phyloP scores from a whole-genome alignment of 345 rosid species.

The Aurinia saxatilis region DNA sequence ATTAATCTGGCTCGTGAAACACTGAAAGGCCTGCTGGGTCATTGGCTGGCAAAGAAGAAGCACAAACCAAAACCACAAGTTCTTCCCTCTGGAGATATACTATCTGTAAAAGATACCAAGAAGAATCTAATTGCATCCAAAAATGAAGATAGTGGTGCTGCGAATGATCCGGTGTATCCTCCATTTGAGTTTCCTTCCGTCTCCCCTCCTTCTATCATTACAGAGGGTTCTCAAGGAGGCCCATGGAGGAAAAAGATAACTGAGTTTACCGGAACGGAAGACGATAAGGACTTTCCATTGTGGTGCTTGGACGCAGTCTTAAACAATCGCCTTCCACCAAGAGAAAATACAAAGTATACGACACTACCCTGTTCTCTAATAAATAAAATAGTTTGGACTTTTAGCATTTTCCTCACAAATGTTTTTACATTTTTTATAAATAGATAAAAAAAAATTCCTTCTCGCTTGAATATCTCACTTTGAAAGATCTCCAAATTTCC shows the following conservation, averaged over 20 bases:
- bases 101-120: slow-evolving; percentile 57
- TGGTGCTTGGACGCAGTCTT: slow-evolving; percentile 94
- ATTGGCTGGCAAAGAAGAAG: slow-evolving; percentile 84
- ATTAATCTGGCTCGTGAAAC: slow-evolving; percentile 97
- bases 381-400: neutral
- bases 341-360: slow-evolving; percentile 84
- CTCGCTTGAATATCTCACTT: slow-evolving; percentile 1
- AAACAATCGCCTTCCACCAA: slow-evolving; percentile 83
- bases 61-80: slow-evolving; percentile 61
- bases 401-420: slow-evolving; percentile 3
- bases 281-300: slow-evolving; percentile 91
- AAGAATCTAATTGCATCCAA: slow-evolving; percentile 53
- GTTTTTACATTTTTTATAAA: neutral
- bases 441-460: neutral
- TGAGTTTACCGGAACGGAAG: slow-evolving; percentile 84
- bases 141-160: slow-evolving; percentile 57
- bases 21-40: slow-evolving; percentile 84
- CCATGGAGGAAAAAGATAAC: slow-evolving; percentile 96
- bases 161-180: slow-evolving; percentile 81
- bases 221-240: slow-evolving; percentile 98
- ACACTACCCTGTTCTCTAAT: slow-evolving; percentile 16
- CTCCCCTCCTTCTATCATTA: slow-evolving; percentile 86
- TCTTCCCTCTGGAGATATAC: slow-evolving; percentile 64
- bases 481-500: slow-evolving; percentile 22
- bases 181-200: slow-evolving; percentile 80